Conservation (phyloP, 805 yeast species). For the Candida chilensis region DNA sequence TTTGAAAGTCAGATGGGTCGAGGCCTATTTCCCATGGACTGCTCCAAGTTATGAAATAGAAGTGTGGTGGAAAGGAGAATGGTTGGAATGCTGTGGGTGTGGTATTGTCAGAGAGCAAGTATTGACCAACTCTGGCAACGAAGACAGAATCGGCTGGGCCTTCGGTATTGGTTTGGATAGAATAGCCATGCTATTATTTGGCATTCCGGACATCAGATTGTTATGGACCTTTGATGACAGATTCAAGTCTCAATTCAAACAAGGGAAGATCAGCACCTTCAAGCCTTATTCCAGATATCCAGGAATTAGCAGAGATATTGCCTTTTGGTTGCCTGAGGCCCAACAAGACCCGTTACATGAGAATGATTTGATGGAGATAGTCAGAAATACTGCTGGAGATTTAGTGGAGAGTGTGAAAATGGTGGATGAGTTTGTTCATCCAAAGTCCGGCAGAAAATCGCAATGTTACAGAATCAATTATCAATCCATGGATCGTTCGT, state of each 20-base stretch:
- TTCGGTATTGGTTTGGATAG: conserved; percentile 95
- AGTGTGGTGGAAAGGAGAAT: conserved; percentile 97
- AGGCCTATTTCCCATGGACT: conserved; percentile 96
- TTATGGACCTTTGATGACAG: conserved; percentile 86
- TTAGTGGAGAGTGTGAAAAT: conserved; percentile 77
- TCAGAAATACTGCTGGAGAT: conserved; percentile 78
- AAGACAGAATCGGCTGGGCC: conserved; percentile 85
- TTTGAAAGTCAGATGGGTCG: conserved; percentile 86
- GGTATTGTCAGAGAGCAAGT: conserved; percentile 83
- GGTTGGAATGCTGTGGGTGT: conserved; percentile 97
- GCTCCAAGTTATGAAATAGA: conserved; percentile 98
- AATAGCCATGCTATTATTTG: conserved; percentile 91
- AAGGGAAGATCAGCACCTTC: conserved; percentile 61
- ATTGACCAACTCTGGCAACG: conserved; percentile 59
- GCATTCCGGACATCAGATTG: conserved; percentile 88
- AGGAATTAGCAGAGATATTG: conserved; percentile 75
- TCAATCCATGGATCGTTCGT: conserved; percentile 91
- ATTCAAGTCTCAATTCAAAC: conserved; percentile 62
- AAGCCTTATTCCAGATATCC: conserved; percentile 90
- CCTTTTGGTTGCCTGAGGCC: conserved; percentile 75
- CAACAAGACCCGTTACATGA: conserved; percentile 43
- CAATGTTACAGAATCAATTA: conserved; percentile 87
- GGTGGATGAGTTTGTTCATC: conserved; percentile 79
- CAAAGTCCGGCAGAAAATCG: conserved; percentile 67
- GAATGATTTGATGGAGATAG: conserved; percentile 91